These are phyloP conservation scores for Carex littledalei DNA, from an alignment of 176 grass and related monocot species.

Conservation along the genomic window DNA sequence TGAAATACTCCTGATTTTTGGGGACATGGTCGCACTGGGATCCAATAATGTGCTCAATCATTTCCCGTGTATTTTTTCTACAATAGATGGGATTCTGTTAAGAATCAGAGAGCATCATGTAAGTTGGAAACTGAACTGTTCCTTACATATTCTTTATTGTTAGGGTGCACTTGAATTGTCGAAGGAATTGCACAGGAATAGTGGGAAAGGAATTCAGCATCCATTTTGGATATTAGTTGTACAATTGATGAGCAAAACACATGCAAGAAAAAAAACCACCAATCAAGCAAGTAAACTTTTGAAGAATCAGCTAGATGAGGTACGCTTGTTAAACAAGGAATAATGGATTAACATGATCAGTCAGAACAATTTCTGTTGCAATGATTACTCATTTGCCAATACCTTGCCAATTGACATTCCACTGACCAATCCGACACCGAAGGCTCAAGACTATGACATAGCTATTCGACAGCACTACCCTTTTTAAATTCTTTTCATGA, in stretches of 20 bases:
- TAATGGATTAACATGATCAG: neutral
- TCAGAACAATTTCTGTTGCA: neutral
- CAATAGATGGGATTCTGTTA: no score
- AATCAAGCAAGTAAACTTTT: neutral
- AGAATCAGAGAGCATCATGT: no score
- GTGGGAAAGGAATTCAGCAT: neutral
- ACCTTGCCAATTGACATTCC: neutral
- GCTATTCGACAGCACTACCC: slow-evolving; percentile 21
- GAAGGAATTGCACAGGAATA: no score
- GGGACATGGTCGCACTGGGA: no score
- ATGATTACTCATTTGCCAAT: neutral
- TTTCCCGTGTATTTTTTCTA: no score
- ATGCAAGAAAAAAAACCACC: neutral
- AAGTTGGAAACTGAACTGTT: no score
- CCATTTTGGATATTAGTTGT: neutral
- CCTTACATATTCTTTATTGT: no score
- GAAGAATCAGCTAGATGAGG: neutral
- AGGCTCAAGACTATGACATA: neutral
- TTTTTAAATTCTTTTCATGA: slow-evolving; percentile 30
- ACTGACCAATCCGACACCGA: neutral
- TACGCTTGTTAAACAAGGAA: neutral
- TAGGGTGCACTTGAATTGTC: no score
- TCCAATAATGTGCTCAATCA: no score
- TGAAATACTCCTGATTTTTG: no score
- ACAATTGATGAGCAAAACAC: neutral